Evolutionary conservation across 495 filamentous ascomycete genomes (phyloP), one percentile per base, ranked within the genome.

Genomic region (Penicillium desertorum): DNA sequence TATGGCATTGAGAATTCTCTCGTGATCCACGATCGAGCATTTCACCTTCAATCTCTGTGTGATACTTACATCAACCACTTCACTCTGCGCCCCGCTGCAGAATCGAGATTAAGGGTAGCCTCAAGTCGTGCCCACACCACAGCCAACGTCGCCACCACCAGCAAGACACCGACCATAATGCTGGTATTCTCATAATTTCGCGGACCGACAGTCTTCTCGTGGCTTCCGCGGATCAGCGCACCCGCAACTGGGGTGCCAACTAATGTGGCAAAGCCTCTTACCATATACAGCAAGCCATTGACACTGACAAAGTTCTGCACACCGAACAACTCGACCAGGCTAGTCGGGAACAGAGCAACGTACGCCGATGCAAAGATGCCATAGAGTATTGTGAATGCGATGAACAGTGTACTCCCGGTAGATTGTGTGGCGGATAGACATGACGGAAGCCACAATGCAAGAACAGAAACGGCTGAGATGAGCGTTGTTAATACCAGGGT

Each of bases 161-260:
- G 45, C 27, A 74, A 29, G 0, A 63, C 64, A 2, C 65, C 65
- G 2, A 73, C 70, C 60, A 74, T 51, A 2, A 73, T 58, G 29
- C 60, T 59, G 44, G 66, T 74, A 43, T 68, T 62, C 32, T 67
- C 57, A 56, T 69, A 76, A 29, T 45, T 70, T 16, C 50, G 50
- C 1, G 71, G 61, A 2, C 45, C 36, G 16, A 55, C 37, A 9
- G 23, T 53, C 20, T 65, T 25, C 16, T 60, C 39, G 9, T 39
- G 23, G 25, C 37, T 59, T 30, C 63, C 60, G 1, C 67, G 66
- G 57, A 76, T 71, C 53, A 79, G 50, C 5, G 70, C 60, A 4
- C 76, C 76, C 3, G 65, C 71, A n/a, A 76, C 54, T 0, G 71
- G 76, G 7, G 75, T 79, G n/a, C 76, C 76, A 17, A 78, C 37